These are phyloP conservation scores for Fraxinus quadrangulata DNA, from an alignment of 257 asterid genomes.

Conservation along the genomic window DNA sequence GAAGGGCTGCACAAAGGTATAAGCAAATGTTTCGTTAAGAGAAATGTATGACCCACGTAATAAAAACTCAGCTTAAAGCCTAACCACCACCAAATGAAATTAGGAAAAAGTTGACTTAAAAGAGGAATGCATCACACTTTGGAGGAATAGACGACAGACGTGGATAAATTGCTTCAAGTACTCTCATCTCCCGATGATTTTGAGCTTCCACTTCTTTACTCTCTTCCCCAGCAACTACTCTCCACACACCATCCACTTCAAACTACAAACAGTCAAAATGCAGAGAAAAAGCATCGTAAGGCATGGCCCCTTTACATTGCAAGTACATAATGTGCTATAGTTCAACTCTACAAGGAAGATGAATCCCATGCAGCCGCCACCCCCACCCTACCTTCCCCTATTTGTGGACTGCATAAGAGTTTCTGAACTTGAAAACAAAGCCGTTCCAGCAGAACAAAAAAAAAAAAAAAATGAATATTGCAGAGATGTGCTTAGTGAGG, in stretches of 20 bases:
- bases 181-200: conserved; percentile 68
- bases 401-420: not conserved
- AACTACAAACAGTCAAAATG: conserved; percentile 43
- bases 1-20: conserved; percentile 58
- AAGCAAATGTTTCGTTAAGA: conserved; percentile 3
- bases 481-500: too few species aligned
- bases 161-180: conserved; percentile 93
- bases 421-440: not conserved
- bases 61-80: conserved; percentile 5
- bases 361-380: not conserved
- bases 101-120: conserved; percentile 17
- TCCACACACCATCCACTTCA: conserved; percentile 56
- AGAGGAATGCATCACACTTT: conserved; percentile 46
- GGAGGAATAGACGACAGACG: conserved; percentile 89
- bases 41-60: not conserved
- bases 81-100: conserved; percentile 3
- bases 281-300: conserved; percentile 5
- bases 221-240: conserved; percentile 83
- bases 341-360: not conserved
- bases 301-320: conserved; percentile 1
- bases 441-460: not conserved
- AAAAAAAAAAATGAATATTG: not conserved
- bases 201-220: conserved; percentile 66
- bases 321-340: not conserved
- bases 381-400: not conserved